These are phyloP conservation scores for Schizothecium vesticola DNA, from an alignment of 495 filamentous ascomycete genomes.

Conservation along the genomic window DNA sequence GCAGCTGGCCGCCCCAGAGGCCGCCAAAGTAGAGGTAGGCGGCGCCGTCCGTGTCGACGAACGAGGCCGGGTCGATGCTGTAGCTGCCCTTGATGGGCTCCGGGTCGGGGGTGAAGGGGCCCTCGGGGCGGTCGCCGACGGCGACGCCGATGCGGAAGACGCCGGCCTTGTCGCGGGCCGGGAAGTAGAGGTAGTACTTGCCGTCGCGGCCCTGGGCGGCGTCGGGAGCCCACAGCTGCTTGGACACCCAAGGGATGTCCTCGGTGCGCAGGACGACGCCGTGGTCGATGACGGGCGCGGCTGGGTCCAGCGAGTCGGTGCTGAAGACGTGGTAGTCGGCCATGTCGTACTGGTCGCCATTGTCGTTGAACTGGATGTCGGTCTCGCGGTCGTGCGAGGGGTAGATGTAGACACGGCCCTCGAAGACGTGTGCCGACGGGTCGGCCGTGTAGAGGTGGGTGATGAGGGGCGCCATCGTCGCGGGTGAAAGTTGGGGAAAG, in stretches of 20 bases:
- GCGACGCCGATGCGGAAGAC: slow-evolving; percentile 64
- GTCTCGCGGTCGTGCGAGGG: slow-evolving; percentile 61
- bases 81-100: slow-evolving; percentile 55
- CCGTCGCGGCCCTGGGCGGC: slow-evolving; percentile 50
- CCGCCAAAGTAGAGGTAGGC: slow-evolving; percentile 63
- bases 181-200: slow-evolving; percentile 62
- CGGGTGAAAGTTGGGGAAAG: slow-evolving; percentile 2
- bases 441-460: slow-evolving; percentile 66
- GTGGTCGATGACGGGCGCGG: slow-evolving; percentile 53
- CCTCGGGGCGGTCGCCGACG: slow-evolving; percentile 46
- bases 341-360: slow-evolving; percentile 82
- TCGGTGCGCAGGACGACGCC: slow-evolving; percentile 49
- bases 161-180: slow-evolving; percentile 51
- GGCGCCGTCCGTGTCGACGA: slow-evolving; percentile 56
- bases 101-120: slow-evolving; percentile 54
- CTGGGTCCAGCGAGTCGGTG: slow-evolving; percentile 41
- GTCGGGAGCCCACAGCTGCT: slow-evolving; percentile 63
- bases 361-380: slow-evolving; percentile 63
- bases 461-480: slow-evolving; percentile 47
- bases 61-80: slow-evolving; percentile 59
- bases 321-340: slow-evolving; percentile 63
- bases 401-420: slow-evolving; percentile 58
- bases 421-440: slow-evolving; percentile 62
- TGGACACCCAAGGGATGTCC: slow-evolving; percentile 58
- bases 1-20: slow-evolving; percentile 68